phyloP scores from a whole-genome alignment of 2,329 filamentous ascomycete species.

The Paecilomyces dactylethromorphus region DNA sequence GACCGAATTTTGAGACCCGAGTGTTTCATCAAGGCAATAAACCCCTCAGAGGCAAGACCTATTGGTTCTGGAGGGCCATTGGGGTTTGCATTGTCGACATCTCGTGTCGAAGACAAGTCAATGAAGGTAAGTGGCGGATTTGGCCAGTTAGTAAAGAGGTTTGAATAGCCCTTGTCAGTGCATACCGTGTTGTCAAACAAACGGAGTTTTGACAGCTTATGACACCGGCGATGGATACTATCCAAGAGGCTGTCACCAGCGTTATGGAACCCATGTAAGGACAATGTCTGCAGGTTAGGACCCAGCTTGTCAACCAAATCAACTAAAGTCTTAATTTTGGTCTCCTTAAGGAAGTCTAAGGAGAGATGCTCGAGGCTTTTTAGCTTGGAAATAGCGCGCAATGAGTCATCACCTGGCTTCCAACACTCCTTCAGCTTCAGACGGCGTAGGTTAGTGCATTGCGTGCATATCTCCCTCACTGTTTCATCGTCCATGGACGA shows the following conservation, averaged over 20 bases:
- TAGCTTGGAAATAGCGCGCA: slow-evolving; percentile 59
- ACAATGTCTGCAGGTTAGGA: slow-evolving; percentile 65
- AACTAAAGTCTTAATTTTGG: slow-evolving; percentile 53
- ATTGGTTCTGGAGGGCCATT: slow-evolving; percentile 56
- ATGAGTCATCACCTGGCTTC: slow-evolving; percentile 58
- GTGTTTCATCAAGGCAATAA: slow-evolving; percentile 76
- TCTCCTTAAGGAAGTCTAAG: slow-evolving; percentile 56
- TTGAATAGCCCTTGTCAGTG: slow-evolving; percentile 66
- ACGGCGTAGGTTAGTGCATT: slow-evolving; percentile 63
- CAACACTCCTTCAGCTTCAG: slow-evolving; percentile 81
- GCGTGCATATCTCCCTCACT: slow-evolving; percentile 53
- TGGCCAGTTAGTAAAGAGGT: slow-evolving; percentile 68
- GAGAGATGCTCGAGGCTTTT: slow-evolving; percentile 66
- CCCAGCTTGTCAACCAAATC: slow-evolving; percentile 59
- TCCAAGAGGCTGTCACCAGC: slow-evolving; percentile 64
- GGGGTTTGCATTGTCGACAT: slow-evolving; percentile 65
- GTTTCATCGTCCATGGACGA: slow-evolving; percentile 70
- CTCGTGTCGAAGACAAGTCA: slow-evolving; percentile 71
- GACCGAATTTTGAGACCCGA: slow-evolving; percentile 60
- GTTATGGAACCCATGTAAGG: slow-evolving; percentile 61
- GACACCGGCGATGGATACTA: slow-evolving; percentile 64
- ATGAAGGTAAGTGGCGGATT: slow-evolving; percentile 65
- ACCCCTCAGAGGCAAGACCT: slow-evolving; percentile 69
- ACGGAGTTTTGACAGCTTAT: slow-evolving; percentile 65
- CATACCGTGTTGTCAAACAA: slow-evolving; percentile 70